These are phyloP conservation scores for Phialemoniopsis sp. DNA, from an alignment of 2,329 filamentous ascomycete species.

Conservation along the genomic window DNA sequence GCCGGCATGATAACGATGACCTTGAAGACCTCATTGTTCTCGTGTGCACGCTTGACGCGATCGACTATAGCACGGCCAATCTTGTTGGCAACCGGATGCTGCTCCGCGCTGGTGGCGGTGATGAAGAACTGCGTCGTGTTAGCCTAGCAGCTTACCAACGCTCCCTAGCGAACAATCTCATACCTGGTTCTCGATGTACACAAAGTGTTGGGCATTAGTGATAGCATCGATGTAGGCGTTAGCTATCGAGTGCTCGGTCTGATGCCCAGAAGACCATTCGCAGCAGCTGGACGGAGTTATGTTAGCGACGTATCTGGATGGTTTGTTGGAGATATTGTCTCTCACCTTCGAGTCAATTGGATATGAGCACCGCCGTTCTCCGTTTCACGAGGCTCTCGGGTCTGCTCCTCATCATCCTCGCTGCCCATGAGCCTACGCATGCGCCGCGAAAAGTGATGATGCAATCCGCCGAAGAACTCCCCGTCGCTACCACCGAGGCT, in stretches of 20 bases:
- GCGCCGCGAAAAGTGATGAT: conserved; percentile 28
- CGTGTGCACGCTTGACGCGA: conserved; percentile 67
- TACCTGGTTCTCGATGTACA: conserved; percentile 76
- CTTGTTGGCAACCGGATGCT: conserved; percentile 71
- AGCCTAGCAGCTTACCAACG: not conserved
- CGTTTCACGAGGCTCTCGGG: conserved; percentile 8
- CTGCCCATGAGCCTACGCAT: conserved; percentile 31
- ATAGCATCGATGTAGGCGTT: conserved; percentile 79
- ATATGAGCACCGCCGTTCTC: conserved; percentile 27
- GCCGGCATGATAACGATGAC: conserved; percentile 76
- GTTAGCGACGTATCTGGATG: not conserved
- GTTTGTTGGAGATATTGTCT: too few relatives aligned
- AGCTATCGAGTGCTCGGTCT: conserved; percentile 71
- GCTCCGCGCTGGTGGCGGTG: conserved; percentile 67
- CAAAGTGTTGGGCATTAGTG: conserved; percentile 62
- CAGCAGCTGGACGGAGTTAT: conserved; percentile 30
- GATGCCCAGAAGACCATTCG: conserved; percentile 47
- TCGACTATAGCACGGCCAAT: conserved; percentile 77
- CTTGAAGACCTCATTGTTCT: conserved; percentile 63
- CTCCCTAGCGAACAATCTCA: not conserved
- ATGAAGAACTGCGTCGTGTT: conserved; percentile 67
- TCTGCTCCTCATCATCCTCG: conserved; percentile 17
- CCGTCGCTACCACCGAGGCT: conserved; percentile 16
- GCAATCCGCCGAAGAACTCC: conserved; percentile 20
- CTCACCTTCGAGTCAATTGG: conserved; percentile 48